phyloP scores from a whole-genome alignment of 2,329 filamentous ascomycete genomes.

The Cercospora sp. region DNA sequence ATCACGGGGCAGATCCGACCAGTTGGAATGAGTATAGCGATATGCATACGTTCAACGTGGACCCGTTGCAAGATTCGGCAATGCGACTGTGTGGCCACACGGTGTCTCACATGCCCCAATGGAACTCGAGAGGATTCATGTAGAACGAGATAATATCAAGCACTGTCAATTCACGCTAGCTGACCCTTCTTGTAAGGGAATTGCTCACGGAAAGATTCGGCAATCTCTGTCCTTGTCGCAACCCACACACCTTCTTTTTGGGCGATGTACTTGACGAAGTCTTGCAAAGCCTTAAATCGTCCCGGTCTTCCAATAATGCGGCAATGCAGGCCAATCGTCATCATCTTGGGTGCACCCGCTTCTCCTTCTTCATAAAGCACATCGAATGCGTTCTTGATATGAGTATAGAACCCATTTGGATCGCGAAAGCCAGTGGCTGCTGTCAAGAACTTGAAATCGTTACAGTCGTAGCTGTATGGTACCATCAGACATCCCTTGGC shows the following conservation, averaged over 20 bases:
- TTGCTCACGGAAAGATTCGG: conserved; percentile 50
- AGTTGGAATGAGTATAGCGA: neutral
- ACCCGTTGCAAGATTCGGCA: neutral
- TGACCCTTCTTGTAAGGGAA: conserved; percentile 49
- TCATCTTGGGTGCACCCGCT: conserved; percentile 57
- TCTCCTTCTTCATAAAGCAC: conserved; percentile 56
- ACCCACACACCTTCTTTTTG: conserved; percentile 58
- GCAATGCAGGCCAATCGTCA: conserved; percentile 59
- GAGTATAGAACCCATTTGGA: conserved; percentile 48
- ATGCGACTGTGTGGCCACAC: neutral
- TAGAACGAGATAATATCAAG: neutral
- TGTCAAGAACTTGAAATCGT: conserved; percentile 53
- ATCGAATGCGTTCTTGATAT: conserved; percentile 57
- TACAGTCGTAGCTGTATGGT: conserved; percentile 51
- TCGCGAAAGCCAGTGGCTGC: conserved; percentile 50
- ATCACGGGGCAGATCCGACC: neutral
- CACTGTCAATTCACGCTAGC: conserved; percentile 19
- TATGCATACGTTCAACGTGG: neutral
- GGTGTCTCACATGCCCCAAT: neutral
- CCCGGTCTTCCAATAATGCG: conserved; percentile 57
- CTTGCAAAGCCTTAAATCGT: conserved; percentile 52
- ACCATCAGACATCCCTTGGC: conserved; percentile 56
- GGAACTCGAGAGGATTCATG: neutral
- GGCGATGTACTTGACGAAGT: conserved; percentile 57
- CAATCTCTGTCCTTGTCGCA: conserved; percentile 56